Evolutionary conservation across 768 basidiomycete genomes (phyloP), one percentile per base, ranked within the genome.

Genomic region (Kwoniella mangroviensis): DNA sequence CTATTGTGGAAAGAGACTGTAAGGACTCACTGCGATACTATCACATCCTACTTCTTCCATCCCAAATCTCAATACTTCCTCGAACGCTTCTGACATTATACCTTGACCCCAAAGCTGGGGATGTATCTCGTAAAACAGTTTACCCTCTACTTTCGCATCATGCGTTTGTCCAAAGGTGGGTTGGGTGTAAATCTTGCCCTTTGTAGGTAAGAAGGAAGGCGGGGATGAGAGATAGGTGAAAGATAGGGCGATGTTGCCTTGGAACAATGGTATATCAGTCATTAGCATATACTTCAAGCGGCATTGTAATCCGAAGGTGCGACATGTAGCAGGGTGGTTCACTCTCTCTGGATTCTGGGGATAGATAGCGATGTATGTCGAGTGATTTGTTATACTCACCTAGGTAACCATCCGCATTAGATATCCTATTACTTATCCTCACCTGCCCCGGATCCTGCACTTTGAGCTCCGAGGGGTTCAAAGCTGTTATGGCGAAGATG

Each of bases 81-180:
- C 64, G 54, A 81, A 79, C 49, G 79, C 80, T 69, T 81, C 79
- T 12, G 65, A 63, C 73, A 80, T 77, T 19, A 81, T 57, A 2
- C 80, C 77, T 59, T 74, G 67, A 22, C 79, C 79, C 80, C 80
- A 81, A 5, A 81, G 56, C 53, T 81, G 80, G 6, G 80, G 80
- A 71, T 81, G 80, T 19, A 79, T 72, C 69, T 81, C 80, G 65
- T 77, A 81, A 63, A 80, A 81, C 75, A 81, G 53, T 15, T 69
- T 69, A 3, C 72, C 80, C 22, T 22, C 43, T 10, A 76, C 52
- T 17, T 69, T 66, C 1, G 67, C 65, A 24, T 64, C 22, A n/a
- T 57, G 54, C 19, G 55, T 71, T 40, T 75, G 54, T 12, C 63
- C 67, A 41, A 73, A 67, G 2, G 75, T 74, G 0, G 79, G 80